phyloP scores from a whole-genome alignment of 257 asterid species.

The Solanum boliviense region DNA sequence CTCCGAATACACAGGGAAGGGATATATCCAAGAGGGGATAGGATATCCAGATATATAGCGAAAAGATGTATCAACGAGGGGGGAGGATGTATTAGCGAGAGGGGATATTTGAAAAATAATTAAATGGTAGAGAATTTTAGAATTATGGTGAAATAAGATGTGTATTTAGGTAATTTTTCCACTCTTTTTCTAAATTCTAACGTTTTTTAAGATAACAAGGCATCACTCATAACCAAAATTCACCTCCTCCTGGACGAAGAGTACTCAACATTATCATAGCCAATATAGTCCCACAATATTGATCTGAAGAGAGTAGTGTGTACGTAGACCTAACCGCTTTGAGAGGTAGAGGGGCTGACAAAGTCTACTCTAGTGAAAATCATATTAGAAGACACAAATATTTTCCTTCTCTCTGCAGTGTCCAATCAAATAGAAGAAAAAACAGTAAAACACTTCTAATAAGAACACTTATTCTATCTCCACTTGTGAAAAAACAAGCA shows the following conservation, averaged over 20 bases:
- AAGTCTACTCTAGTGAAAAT: neutral
- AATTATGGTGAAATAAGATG: too few relatives aligned
- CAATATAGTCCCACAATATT: fast-evolving
- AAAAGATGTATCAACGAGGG: neutral
- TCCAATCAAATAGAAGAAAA: neutral
- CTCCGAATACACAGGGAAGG: neutral
- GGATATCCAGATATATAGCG: too few relatives aligned
- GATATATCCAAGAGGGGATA: too few relatives aligned
- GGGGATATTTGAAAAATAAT: neutral
- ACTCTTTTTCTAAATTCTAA: too few relatives aligned
- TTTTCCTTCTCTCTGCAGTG: neutral
- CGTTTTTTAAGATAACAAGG: too few relatives aligned
- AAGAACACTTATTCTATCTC: neutral
- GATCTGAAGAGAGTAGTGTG: neutral
- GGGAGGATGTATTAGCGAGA: neutral
- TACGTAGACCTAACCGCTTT: neutral
- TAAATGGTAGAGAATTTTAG: neutral
- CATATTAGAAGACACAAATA: neutral
- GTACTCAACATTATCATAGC: neutral
- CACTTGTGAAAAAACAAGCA: neutral
- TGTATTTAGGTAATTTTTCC: neutral
- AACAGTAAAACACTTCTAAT: neutral
- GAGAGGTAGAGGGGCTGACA: neutral
- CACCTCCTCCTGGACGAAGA: neutral
- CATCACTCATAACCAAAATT: too few relatives aligned